Percentiles rank a stretch among this genome's conserved stretches.
Evolutionary conservation across 257 asterid genomes (phyloP).

Genomic region (Primulina huaijiensis): DNA sequence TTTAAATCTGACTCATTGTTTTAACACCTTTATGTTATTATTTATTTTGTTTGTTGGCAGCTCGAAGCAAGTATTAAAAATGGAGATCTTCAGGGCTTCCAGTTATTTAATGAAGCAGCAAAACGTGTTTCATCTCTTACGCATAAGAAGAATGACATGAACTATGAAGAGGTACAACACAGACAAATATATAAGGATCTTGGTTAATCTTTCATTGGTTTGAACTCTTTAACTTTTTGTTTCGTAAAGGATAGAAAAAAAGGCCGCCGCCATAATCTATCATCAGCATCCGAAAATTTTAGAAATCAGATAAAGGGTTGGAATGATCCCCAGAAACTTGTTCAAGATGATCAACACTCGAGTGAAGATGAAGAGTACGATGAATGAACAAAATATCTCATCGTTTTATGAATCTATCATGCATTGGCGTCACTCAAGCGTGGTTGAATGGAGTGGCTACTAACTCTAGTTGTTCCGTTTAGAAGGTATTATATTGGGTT

Average conservation of each 20-base stretch:
- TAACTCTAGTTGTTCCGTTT: background rate
- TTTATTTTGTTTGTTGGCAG: conserved; percentile 41
- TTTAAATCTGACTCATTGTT: conserved; percentile 22
- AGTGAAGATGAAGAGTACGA: conserved; percentile 34
- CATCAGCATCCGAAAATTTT: conserved; percentile 30
- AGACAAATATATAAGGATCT: background rate
- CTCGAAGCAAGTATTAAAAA: conserved; percentile 66
- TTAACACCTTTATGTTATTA: background rate
- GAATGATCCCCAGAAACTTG: conserved; percentile 29
- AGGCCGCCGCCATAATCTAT: conserved; percentile 32
- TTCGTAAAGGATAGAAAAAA: conserved; percentile 33
- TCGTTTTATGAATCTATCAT: background rate
- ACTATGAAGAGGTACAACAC: conserved; percentile 47
- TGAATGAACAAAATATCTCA: background rate
- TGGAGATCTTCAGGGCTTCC: conserved; percentile 72
- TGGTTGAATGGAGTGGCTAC: too few relatives aligned
- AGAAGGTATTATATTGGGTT: background rate
- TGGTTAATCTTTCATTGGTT: conserved; percentile 18
- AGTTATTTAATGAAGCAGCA: conserved; percentile 42
- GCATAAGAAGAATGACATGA: conserved; percentile 28
- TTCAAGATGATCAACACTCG: conserved; percentile 21
- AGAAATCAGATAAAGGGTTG: conserved; percentile 36
- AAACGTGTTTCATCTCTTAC: conserved; percentile 38
- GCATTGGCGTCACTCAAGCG: background rate
- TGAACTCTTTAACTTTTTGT: conserved; percentile 21